phyloP scores from a whole-genome alignment of 768 basidiomycete genomes.

The Collybiopsis luxurians region DNA sequence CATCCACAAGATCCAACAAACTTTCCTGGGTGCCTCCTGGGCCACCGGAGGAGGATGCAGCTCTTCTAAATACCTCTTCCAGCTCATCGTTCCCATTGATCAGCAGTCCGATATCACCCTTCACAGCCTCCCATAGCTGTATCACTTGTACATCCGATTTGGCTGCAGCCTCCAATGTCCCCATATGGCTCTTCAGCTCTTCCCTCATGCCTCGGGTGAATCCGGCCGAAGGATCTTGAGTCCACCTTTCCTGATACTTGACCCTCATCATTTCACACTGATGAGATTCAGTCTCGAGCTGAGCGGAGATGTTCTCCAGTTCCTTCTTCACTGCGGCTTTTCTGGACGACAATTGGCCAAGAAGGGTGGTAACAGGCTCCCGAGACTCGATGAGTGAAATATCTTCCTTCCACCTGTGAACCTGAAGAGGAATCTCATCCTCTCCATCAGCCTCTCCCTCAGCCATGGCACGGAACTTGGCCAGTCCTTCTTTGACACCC shows the following conservation, averaged over 20 bases:
- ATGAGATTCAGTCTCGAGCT: slow-evolving; percentile 78
- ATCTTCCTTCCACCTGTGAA: slow-evolving; percentile 73
- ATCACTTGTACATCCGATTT: slow-evolving; percentile 76
- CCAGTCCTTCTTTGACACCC: slow-evolving; percentile 70
- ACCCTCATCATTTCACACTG: slow-evolving; percentile 90
- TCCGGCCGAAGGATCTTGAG: slow-evolving; percentile 78
- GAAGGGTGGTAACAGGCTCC: slow-evolving; percentile 62
- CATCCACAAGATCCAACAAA: slow-evolving; percentile 61
- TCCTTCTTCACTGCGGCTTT: slow-evolving; percentile 57
- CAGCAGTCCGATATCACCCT: slow-evolving; percentile 34
- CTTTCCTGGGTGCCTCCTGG: not conserved
- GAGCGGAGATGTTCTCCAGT: slow-evolving; percentile 57
- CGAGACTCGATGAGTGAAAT: slow-evolving; percentile 65
- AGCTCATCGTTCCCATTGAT: slow-evolving; percentile 25
- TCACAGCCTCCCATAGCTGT: slow-evolving; percentile 62
- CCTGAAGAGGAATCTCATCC: slow-evolving; percentile 69
- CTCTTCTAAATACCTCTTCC: slow-evolving; percentile 54
- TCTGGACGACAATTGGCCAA: slow-evolving; percentile 56
- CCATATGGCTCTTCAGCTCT: slow-evolving; percentile 75
- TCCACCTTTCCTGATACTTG: slow-evolving; percentile 84
- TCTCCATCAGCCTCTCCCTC: slow-evolving; percentile 61
- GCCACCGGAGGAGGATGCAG: slow-evolving; percentile 16
- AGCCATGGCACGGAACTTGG: slow-evolving; percentile 68
- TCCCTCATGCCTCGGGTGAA: slow-evolving; percentile 68
- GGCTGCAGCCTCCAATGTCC: slow-evolving; percentile 72